A percentile compares a stretch with the other conserved stretches of the same genome.
These are phyloP conservation scores for Malassezia cuniculi DNA, from an alignment of 1,284 basidiomycete genomes.

Conservation along the genomic window DNA sequence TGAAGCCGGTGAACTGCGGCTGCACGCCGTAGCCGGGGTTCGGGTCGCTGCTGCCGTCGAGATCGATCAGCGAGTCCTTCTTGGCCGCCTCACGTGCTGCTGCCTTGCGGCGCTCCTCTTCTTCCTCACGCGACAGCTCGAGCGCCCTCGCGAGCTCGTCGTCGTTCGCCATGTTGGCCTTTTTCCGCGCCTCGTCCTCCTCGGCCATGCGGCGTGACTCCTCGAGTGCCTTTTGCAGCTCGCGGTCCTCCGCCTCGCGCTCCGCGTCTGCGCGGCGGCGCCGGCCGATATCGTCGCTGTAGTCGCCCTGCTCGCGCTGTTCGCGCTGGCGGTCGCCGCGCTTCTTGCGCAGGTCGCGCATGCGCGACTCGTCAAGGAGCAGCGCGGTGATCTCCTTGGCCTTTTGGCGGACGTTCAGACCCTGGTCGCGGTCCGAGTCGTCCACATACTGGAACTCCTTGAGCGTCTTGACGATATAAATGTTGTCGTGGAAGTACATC, in stretches of 20 bases:
- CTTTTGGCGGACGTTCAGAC: slow-evolving; percentile 91
- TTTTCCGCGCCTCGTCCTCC: slow-evolving; percentile 31
- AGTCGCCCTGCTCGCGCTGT: slow-evolving; percentile 50
- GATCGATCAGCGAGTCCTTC: slow-evolving; percentile 54
- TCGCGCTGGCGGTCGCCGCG: slow-evolving; percentile 81
- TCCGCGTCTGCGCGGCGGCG: slow-evolving; percentile 63
- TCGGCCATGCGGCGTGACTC: slow-evolving; percentile 47
- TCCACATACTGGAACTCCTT: slow-evolving; percentile 98
- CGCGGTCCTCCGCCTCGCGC: slow-evolving; percentile 48
- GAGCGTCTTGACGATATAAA: slow-evolving; percentile 96
- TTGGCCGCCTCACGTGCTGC: slow-evolving; percentile 62
- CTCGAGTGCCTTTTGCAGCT: slow-evolving; percentile 49
- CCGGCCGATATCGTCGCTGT: slow-evolving; percentile 61
- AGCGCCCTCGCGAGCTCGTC: slow-evolving; percentile 67
- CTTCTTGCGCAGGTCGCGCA: slow-evolving; percentile 70
- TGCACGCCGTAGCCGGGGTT: slow-evolving; percentile 41
- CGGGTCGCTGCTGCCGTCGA: slow-evolving; percentile 20
- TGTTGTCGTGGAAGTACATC: slow-evolving; percentile 90
- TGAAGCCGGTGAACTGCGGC: slow-evolving; percentile 52
- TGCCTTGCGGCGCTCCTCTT: slow-evolving; percentile 42
- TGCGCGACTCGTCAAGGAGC: slow-evolving; percentile 71
- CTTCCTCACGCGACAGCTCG: slow-evolving; percentile 70
- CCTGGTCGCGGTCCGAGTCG: slow-evolving; percentile 90
- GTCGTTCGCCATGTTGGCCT: slow-evolving; percentile 49
- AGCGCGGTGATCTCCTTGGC: slow-evolving; percentile 97